Base-by-base conservation (phyloP, 2,329 filamentous ascomycete species). In the Sporothrix dimorphospora region DNA sequence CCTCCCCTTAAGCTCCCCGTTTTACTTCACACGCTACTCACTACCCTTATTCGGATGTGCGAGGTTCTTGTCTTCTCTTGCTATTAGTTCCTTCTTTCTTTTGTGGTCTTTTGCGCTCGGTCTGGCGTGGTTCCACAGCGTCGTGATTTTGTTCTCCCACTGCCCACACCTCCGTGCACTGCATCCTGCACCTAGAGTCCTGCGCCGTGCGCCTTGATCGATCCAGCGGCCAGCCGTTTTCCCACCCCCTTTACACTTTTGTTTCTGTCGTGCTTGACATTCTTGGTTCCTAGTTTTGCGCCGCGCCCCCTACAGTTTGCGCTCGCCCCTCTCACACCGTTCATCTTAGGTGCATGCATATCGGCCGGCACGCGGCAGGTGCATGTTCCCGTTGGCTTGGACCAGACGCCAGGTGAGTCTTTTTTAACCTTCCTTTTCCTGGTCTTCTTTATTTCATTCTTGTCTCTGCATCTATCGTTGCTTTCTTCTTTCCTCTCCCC, bases 331-430 rank as follows among this genome's bases (percentile, higher is more conserved):
- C 42, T 9, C 3, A 19, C 61, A 34, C 24, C 24, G 24, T 49
- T 49, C 45, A 49, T 66, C 63, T 34, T 66, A 66, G 30, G 42
- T 34, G 63, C 27, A 12, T 66, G 63, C 63, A 49, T 49, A 65
- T 21, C 40, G 42, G 42, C n/a, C 63, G 63, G 63, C 24, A 65
- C 40, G 40, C 61, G 40, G 61, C 61, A 45, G 61, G 61, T 65
- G 61, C 61, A 65, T 45, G 61, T n/a, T 42, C n/a, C 61, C 42
- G 38, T 45, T 65, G 40, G 61, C 61, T 65, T 65, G 61, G 61
- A 65, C 61, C 24, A 27, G 42, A 21, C n/a, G 12, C 21, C 34
- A 21, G 57, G 40, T 65, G 61, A 65, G 53, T 40, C 42, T 67
- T 53, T 57, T 47, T 45, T n/a, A 47, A 27, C 30, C 27, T 61